A percentile compares a stretch with the other conserved stretches of the same genome.
Evolutionary conservation across 805 yeast species (phyloP).

Genomic region (Teunomyces aglyptinius): DNA sequence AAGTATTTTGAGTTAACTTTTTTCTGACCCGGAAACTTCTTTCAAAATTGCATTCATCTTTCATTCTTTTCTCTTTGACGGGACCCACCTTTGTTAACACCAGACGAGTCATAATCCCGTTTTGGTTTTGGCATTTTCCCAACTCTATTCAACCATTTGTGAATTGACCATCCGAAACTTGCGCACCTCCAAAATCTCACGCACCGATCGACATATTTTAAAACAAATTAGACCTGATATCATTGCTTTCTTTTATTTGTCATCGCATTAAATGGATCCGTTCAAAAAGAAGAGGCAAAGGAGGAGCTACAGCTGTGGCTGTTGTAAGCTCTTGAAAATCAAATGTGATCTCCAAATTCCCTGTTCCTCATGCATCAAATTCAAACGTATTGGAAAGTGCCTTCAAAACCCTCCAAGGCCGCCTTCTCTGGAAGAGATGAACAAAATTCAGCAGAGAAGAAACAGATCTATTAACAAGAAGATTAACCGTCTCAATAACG

Average conservation of each 20-base stretch:
- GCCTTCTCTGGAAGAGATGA: conserved; percentile 38
- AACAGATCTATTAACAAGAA: conserved; percentile 16
- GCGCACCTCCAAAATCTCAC: neutral
- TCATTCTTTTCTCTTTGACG: neutral
- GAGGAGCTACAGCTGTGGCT: conserved; percentile 56
- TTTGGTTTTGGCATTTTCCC: neutral
- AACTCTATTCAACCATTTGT: neutral
- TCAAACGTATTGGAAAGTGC: conserved; percentile 39
- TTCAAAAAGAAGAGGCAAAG: conserved; percentile 36
- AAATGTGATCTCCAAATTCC: conserved; percentile 51
- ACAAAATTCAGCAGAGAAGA: conserved; percentile 29
- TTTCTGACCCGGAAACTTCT: neutral
- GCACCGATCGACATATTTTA: neutral
- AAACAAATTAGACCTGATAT: neutral
- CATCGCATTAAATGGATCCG: neutral
- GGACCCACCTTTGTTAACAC: neutral
- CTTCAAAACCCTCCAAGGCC: conserved; percentile 43
- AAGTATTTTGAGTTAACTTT: neutral
- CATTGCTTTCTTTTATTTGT: neutral
- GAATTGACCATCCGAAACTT: neutral
- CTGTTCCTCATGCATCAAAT: conserved; percentile 44
- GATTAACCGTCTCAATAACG: neutral
- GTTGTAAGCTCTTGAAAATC: conserved; percentile 52
- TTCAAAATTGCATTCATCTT: neutral
- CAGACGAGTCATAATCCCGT: neutral